Base-by-base conservation (phyloP, 1,139 yeast genomes). In the Blastobotrys illinoisensis region DNA sequence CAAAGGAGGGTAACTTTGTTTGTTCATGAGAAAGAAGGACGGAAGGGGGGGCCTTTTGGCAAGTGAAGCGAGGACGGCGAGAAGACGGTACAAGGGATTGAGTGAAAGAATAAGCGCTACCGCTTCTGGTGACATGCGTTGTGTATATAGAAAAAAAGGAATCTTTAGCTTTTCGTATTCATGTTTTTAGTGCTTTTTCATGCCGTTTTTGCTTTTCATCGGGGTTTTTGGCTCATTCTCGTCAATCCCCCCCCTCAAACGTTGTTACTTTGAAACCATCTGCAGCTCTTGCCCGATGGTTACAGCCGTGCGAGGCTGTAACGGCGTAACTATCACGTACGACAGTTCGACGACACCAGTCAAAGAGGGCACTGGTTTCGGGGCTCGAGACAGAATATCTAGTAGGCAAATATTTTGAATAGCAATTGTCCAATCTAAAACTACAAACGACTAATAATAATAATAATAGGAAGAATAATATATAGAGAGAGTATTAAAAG, bases 361-460 rank as follows among this genome's bases (percentile, higher is more conserved):
- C n/a, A n/a, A n/a, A n/a, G n/a, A n/a, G n/a, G n/a, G n/a, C n/a
- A n/a, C n/a, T n/a, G n/a, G n/a, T n/a, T n/a, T n/a, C n/a, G n/a
- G n/a, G n/a, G n/a, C n/a, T n/a, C n/a, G n/a, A n/a, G n/a, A n/a
- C n/a, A n/a, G n/a, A n/a, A n/a, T n/a, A n/a, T n/a, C n/a, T n/a
- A n/a, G n/a, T n/a, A n/a, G n/a, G n/a, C n/a, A n/a, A n/a, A n/a
- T n/a, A n/a, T n/a, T 26, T 26, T n/a, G 40, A 32, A 32, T 32
- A 32, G 40, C 40, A 32, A 32, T 32, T 32, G 40, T 32, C 40
- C 40, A 32, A 13, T 18, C 32, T 16, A 47, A 48, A 44, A 54
- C 49, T 45, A 52, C 52, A 48, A 36, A 51, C 49, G 40, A 52
- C 28, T 47, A 48, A 44, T 46, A 47, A 46, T 45, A 48, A 50